Evolutionary conservation across 768 basidiomycete species (phyloP).

Genomic region (Mycena sanguinolenta): DNA sequence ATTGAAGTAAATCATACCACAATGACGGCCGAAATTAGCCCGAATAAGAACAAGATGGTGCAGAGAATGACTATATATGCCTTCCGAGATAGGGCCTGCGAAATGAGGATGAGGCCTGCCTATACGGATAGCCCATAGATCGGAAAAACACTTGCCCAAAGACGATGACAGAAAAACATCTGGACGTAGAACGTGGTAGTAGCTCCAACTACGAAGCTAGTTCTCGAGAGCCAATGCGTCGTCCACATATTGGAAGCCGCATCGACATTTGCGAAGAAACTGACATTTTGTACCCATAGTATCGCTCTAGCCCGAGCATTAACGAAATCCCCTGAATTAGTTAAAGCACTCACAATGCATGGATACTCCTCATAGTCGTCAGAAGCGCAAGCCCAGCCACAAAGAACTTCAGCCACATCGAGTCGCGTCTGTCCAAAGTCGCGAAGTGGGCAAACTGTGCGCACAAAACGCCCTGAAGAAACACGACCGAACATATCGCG

Average conservation of each 20-base stretch:
- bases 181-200: background rate
- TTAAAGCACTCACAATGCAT: background rate
- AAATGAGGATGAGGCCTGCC: background rate
- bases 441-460: background rate
- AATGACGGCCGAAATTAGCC: background rate
- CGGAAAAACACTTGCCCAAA: background rate
- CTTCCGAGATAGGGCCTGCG: slow-evolving; percentile 1
- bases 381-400: background rate
- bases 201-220: background rate
- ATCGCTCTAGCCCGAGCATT: background rate
- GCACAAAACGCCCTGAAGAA: background rate
- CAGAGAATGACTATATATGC: background rate
- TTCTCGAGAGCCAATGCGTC: background rate
- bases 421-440: background rate
- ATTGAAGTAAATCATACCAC: background rate
- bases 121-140: background rate
- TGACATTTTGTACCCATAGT: slow-evolving; percentile 1
- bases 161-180: background rate
- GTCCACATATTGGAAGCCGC: background rate
- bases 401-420: background rate
- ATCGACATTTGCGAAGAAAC: background rate
- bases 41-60: background rate
- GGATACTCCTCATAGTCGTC: background rate
- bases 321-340: background rate
- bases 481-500: background rate